phyloP scores from a whole-genome alignment of 139 green algal genomes.

The Marvania coccoides region DNA sequence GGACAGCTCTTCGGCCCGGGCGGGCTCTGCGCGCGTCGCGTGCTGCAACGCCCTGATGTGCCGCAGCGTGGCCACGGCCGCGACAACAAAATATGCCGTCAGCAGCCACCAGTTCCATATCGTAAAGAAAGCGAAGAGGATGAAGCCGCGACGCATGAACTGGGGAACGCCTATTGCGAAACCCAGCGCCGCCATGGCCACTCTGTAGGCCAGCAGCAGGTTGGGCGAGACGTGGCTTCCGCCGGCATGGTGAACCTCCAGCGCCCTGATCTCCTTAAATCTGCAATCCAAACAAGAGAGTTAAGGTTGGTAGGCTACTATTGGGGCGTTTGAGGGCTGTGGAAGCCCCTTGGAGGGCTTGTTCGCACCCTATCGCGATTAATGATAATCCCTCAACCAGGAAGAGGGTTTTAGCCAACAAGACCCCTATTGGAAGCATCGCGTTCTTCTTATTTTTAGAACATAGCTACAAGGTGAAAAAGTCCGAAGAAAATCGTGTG shows the following conservation, averaged over 20 bases:
- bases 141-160: neutral
- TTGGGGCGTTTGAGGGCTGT: too few relatives aligned
- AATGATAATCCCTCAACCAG: neutral
- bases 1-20: neutral
- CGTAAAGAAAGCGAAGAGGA: conserved; percentile 1
- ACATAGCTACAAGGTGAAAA: too few relatives aligned
- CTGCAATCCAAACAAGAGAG: neutral
- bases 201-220: neutral
- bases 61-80: neutral
- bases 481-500: too few relatives aligned
- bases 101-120: conserved; percentile 13
- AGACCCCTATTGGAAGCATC: neutral
- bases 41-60: neutral
- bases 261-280: neutral
- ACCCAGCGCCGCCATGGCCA: neutral
- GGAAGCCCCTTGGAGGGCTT: too few relatives aligned
- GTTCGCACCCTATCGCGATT: neutral
- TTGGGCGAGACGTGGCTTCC: neutral
- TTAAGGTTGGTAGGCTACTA: too few relatives aligned
- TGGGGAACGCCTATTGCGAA: neutral
- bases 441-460: too few relatives aligned
- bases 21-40: neutral
- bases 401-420: neutral
- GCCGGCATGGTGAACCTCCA: neutral
- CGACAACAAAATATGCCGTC: neutral